Base-by-base conservation (phyloP, 176 grass and related monocot genomes). In the Triticum urartu region DNA sequence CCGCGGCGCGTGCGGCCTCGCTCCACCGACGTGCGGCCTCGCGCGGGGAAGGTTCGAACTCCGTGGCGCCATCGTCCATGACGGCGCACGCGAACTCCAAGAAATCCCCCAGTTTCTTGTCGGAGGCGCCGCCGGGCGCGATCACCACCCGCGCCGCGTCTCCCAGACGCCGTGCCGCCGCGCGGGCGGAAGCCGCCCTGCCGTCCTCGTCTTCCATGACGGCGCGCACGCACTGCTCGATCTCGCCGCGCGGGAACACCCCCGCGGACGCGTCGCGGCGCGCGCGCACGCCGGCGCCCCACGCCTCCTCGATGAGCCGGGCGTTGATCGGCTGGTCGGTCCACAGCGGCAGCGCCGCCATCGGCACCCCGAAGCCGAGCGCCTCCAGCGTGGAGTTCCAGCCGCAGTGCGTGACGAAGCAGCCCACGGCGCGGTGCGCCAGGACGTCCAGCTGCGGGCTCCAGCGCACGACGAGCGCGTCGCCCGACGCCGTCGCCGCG, bases 321-420 rank as follows among this genome's bases (percentile, higher is more conserved):
- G 87, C 82, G 60, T 95, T 92, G 39, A 74, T 79, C 1, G 84
- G 89, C 77, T 94, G 93, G 78, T 94, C 93, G 15, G 85, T 82
- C 87, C 84, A 89, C 26, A 87, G 82, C 0, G 78, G 28, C 87
- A 91, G 38, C 34, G 85, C 84, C 60, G 84, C 64, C 90, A 92
- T 94, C 1, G 93, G 88, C 79, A 92, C 82, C 1, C 90, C 88
- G 73, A 79, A 90, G 81, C 82, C 26, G 84, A 95, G 82, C 34
- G 90, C 90, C 87, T 95, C 94, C 25, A 93, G 66, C 11, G 85
- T 89, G 5, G 94, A 91, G 81, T 95, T 95, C 91, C 91, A 95
- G 9, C 91, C 89, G 64, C 91, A 93, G 82, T 95, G 94, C 17
- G 91, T 95, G 12, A 95, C 17, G 79, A 95, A 95, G 83, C 91